Base-by-base conservation (phyloP, 768 basidiomycete species). In the Boletellus emodensis region DNA sequence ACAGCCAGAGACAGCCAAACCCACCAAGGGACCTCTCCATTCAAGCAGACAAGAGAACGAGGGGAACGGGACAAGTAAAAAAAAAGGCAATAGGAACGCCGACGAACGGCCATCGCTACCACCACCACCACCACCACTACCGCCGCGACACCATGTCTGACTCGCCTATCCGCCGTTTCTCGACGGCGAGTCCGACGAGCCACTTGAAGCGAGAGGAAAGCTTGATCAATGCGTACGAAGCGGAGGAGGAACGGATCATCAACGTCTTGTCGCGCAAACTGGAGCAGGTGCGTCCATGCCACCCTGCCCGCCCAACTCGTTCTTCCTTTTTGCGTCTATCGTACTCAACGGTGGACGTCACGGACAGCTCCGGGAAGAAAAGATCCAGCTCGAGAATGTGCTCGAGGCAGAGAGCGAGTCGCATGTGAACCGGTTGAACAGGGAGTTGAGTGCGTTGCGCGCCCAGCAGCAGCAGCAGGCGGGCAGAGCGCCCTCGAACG, bases 171-270 rank as follows among this genome's bases (percentile, higher is more conserved):
- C 78, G 75, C 46, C 69, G 82, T 50, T 75, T 84, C 49, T 82
- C 83, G 11, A 71, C 73, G 3, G 72, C 77, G 32, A 81, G 76
- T 61, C 71, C 81, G 35, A 76, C 73, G 53, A 79, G 71, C 48
- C 78, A 63, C 10, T 30, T 68, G 17, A 67, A 78, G 55, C 68
- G 74, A 35, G 80, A 84, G 59, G 89, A 91, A 63, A 84, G 81
- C 46, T 75, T 92, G 62, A 91, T 91, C 62, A 90, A 92, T 67
- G 85, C 86, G 18, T 92, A 90, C 65, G 90, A 92, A 60, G 90
- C 90, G 11, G 90, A 93, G 68, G 89, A 93, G 69, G 90, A 93
- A 65, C 82, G 89, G 40, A 90, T 93, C 48, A 86, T 90, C 56
- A 91, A 90, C 53, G 75, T 87, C 7, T 71, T 93, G 48, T 90